Evolutionary conservation across 192 early-diverging fungal species (phyloP).

Genomic region (Oehlia diaphana): DNA sequence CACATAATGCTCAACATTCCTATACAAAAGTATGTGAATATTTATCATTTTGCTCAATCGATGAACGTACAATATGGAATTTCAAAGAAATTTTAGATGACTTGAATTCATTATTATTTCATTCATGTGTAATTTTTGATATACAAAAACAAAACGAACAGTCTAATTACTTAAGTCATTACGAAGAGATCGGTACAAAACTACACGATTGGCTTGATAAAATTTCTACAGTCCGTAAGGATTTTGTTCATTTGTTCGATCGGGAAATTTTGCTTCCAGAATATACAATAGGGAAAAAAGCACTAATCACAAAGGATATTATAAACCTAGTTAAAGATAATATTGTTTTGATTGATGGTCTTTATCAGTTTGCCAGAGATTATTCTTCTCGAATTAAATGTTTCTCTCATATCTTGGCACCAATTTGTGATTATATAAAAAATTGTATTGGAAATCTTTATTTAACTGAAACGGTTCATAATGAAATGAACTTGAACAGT

Average conservation of each 20-base stretch:
- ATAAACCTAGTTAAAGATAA: conserved; percentile 34
- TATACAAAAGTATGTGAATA: not conserved
- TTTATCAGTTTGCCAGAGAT: conserved; percentile 30
- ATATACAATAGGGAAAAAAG: conserved; percentile 8
- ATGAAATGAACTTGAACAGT: not conserved
- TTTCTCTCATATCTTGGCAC: conserved; percentile 36
- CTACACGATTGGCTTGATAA: conserved; percentile 19
- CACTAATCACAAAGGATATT: conserved; percentile 6
- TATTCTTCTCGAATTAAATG: conserved; percentile 36
- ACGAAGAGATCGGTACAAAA: conserved; percentile 12
- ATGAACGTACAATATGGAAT: conserved; percentile 29
- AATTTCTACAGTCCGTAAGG: conserved; percentile 29
- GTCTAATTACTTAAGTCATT: not conserved
- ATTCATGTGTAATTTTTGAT: conserved; percentile 39
- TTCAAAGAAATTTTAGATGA: conserved; percentile 47
- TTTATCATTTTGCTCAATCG: conserved; percentile 29
- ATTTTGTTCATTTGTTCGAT: conserved; percentile 23
- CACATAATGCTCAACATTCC: conserved; percentile 1
- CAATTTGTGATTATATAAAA: conserved; percentile 43
- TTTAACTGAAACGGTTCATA: not conserved
- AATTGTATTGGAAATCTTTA: not conserved
- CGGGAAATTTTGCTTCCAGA: conserved; percentile 33
- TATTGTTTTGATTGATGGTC: conserved; percentile 35
- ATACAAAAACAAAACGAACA: conserved; percentile 33
- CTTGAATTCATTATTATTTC: conserved; percentile 36